Conservation (phyloP, 768 basidiomycete genomes). For the Arthromyces matolae region DNA sequence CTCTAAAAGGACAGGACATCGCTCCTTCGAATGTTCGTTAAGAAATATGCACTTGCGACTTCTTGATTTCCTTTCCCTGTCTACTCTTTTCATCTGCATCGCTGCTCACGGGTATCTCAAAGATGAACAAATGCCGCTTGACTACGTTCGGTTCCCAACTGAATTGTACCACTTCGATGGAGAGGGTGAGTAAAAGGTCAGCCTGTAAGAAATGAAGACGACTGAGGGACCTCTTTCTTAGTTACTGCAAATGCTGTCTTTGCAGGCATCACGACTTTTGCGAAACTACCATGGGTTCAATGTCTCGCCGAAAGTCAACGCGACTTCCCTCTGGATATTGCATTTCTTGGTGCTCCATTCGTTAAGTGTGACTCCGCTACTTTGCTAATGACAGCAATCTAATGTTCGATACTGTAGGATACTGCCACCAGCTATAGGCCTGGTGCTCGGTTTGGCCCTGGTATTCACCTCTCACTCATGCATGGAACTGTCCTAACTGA, state of each 20-base stretch:
- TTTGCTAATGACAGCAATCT: neutral
- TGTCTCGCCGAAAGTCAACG: slow-evolving; percentile 69
- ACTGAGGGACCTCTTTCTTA: slow-evolving; percentile 18
- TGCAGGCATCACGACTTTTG: slow-evolving; percentile 82
- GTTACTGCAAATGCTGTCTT: slow-evolving; percentile 79
- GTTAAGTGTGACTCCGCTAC: slow-evolving; percentile 33
- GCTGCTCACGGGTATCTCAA: slow-evolving; percentile 34
- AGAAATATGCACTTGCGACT: slow-evolving; percentile 5
- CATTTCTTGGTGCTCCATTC: slow-evolving; percentile 77
- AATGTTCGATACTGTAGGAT: slow-evolving; percentile 36
- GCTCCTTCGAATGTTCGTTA: too few species aligned
- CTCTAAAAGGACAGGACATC: too few species aligned
- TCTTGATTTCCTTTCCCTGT: slow-evolving; percentile 21
- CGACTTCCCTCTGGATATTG: slow-evolving; percentile 67
- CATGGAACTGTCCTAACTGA: neutral
- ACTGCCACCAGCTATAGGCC: slow-evolving; percentile 76
- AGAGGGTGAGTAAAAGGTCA: slow-evolving; percentile 36
- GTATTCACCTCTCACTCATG: slow-evolving; percentile 15
- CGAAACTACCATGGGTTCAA: slow-evolving; percentile 79
- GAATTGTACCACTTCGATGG: slow-evolving; percentile 58
- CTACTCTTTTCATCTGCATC: slow-evolving; percentile 22
- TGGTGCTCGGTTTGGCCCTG: slow-evolving; percentile 82
- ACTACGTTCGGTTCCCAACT: slow-evolving; percentile 64
- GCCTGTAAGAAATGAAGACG: neutral
- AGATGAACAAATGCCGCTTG: slow-evolving; percentile 57